A percentile compares a stretch with the other conserved stretches of the same genome.
Conservation (phyloP, 2,329 filamentous ascomycete species). For the Cordyceps javanica region DNA sequence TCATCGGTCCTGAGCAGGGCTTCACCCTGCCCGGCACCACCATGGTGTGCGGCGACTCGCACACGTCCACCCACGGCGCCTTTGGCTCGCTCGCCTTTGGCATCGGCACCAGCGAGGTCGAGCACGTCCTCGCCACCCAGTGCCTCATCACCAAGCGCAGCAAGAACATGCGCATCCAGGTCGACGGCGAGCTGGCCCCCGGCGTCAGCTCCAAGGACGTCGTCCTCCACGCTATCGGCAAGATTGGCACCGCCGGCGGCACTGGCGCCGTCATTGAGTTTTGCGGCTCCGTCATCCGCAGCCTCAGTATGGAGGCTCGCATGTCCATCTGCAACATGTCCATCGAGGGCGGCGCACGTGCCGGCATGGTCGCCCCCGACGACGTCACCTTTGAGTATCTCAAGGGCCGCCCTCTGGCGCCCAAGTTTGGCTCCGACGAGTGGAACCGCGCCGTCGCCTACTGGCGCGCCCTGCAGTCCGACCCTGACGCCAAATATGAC, state of each 20-base stretch:
- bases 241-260: slow-evolving; percentile 91
- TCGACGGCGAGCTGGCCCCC: slow-evolving; percentile 81
- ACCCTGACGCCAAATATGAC: slow-evolving; percentile 85
- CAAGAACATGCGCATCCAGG: slow-evolving; percentile 98
- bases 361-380: slow-evolving; percentile 95
- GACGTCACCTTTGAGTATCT: slow-evolving; percentile 93
- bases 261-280: slow-evolving; percentile 95
- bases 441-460: slow-evolving; percentile 86
- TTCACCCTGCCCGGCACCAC: slow-evolving; percentile 97
- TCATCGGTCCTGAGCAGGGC: slow-evolving; percentile 96
- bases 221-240: slow-evolving; percentile 84
- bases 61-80: slow-evolving; percentile 95
- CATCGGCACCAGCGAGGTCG: slow-evolving; percentile 96
- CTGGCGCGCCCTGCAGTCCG: slow-evolving; percentile 81
- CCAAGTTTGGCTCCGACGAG: slow-evolving; percentile 73
- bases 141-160: slow-evolving; percentile 90
- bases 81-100: slow-evolving; percentile 93
- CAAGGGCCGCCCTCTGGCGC: slow-evolving; percentile 82
- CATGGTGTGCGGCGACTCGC: slow-evolving; percentile 94
- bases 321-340: slow-evolving; percentile 99
- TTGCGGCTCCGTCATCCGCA: slow-evolving; percentile 87
- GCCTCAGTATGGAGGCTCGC: slow-evolving; percentile 88
- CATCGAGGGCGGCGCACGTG: slow-evolving; percentile 90
- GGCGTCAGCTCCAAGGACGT: slow-evolving; percentile 97
- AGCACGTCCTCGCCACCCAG: slow-evolving; percentile 96